phyloP scores from a whole-genome alignment of 2,329 filamentous ascomycete genomes.

The Cytospora piceicola region DNA sequence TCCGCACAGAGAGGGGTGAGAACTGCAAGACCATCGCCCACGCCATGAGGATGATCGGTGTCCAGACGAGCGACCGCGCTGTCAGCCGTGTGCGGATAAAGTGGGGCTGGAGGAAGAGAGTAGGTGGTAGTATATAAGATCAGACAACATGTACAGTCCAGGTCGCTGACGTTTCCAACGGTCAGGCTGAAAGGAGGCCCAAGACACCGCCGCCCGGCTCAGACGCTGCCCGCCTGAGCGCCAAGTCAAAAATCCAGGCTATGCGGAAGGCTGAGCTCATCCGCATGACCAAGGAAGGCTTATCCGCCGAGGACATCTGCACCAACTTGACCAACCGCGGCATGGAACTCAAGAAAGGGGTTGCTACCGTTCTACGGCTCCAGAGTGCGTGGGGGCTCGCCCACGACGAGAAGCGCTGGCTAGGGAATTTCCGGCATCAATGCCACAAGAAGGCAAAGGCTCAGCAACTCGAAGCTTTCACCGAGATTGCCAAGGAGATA shows the following conservation, averaged over 20 bases:
- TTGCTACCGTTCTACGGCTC: slow-evolving; percentile 31
- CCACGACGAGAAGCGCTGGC: slow-evolving; percentile 25
- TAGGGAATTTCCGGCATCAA: slow-evolving; percentile 27
- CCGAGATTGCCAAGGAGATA: slow-evolving; percentile 25
- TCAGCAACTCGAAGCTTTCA: slow-evolving; percentile 22
- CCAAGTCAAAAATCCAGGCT: slow-evolving; percentile 24
- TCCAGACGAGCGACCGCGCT: slow-evolving; percentile 32
- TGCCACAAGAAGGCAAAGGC: slow-evolving; percentile 28
- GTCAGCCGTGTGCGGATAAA: slow-evolving; percentile 32
- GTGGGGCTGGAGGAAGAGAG: slow-evolving; percentile 33
- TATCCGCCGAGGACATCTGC: slow-evolving; percentile 30
- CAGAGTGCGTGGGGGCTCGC: slow-evolving; percentile 32
- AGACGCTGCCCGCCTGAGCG: slow-evolving; percentile 25
- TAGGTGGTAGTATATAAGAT: not conserved
- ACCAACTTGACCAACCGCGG: slow-evolving; percentile 29
- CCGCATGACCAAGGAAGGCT: slow-evolving; percentile 32
- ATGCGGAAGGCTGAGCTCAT: slow-evolving; percentile 31
- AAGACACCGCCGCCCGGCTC: slow-evolving; percentile 31
- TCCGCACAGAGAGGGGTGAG: slow-evolving; percentile 31
- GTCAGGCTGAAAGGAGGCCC: slow-evolving; percentile 30
- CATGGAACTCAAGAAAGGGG: slow-evolving; percentile 33
- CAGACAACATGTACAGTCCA: accelerated
- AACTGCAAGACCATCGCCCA: slow-evolving; percentile 33
- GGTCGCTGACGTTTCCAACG: not conserved
- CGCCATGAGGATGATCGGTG: slow-evolving; percentile 30